These are phyloP conservation scores for Cutaneotrichosporon cyanovorans DNA, from an alignment of 1,284 basidiomycete species.

Conservation along the genomic window DNA sequence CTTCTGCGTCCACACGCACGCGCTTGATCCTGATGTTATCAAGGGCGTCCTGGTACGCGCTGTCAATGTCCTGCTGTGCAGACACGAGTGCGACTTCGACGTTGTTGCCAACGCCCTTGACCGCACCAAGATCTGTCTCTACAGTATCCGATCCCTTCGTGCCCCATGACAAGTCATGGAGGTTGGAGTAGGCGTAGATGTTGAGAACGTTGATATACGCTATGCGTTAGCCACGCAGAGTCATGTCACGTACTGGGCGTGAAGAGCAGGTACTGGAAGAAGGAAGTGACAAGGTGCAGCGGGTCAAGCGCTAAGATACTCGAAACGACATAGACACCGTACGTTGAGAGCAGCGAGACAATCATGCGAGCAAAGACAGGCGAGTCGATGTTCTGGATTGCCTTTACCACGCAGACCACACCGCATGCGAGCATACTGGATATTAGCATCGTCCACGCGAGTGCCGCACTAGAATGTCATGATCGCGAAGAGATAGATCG, in stretches of 20 bases:
- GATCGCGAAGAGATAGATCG: conserved; percentile 66
- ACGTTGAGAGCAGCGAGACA: conserved; percentile 56
- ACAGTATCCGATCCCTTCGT: conserved; percentile 66
- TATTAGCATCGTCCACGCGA: background rate
- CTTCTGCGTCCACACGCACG: conserved; percentile 27
- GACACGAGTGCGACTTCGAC: conserved; percentile 85
- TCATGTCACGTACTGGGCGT: conserved; percentile 46
- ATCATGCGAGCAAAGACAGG: conserved; percentile 54
- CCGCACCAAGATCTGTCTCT: conserved; percentile 69
- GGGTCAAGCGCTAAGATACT: conserved; percentile 65
- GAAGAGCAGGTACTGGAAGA: conserved; percentile 74
- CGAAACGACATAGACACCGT: conserved; percentile 71
- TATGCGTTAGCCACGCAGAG: conserved; percentile 7
- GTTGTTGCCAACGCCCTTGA: conserved; percentile 55
- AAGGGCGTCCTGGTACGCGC: conserved; percentile 80
- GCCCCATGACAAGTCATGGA: conserved; percentile 67
- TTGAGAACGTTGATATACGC: conserved; percentile 18
- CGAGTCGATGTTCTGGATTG: conserved; percentile 54
- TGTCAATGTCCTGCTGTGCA: conserved; percentile 78
- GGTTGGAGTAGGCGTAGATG: conserved; percentile 50
- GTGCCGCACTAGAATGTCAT: conserved; percentile 61
- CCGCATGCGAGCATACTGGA: conserved; percentile 54
- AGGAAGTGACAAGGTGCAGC: conserved; percentile 72
- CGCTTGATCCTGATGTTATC: conserved; percentile 56
- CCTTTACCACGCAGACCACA: conserved; percentile 63